These are phyloP conservation scores for Penicillium angulare DNA, from an alignment of 495 filamentous ascomycete genomes.

Conservation along the genomic window DNA sequence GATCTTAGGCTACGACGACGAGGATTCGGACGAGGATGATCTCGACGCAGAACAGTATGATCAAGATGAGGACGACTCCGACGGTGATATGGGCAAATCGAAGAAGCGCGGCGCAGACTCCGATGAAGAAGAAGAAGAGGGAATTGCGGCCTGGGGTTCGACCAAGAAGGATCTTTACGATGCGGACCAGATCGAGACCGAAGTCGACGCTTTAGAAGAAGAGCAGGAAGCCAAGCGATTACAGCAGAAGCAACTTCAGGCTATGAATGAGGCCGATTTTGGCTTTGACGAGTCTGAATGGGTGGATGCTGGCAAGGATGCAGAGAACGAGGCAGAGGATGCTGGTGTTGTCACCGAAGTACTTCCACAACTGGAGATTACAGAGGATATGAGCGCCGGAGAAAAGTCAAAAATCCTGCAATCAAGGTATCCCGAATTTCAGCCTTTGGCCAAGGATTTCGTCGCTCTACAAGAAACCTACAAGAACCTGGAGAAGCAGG, in stretches of 20 bases:
- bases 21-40: constrained; percentile 50
- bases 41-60: constrained; percentile 56
- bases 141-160: constrained; percentile 79
- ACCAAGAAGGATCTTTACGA: constrained; percentile 91
- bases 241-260: constrained; percentile 83
- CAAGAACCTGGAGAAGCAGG: constrained; percentile 53
- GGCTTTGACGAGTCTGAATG: constrained; percentile 88
- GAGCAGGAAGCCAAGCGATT: constrained; percentile 83
- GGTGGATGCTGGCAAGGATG: constrained; percentile 50
- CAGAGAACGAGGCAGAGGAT: constrained; percentile 35
- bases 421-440: constrained; percentile 86
- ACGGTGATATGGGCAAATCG: constrained; percentile 28
- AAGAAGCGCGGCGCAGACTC: constrained; percentile 24
- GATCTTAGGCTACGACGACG: constrained; percentile 63
- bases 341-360: constrained; percentile 71
- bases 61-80: constrained; percentile 42
- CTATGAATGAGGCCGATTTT: constrained; percentile 87
- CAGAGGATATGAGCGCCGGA: constrained; percentile 70
- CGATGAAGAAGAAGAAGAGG: constrained; percentile 66
- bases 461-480: constrained; percentile 66
- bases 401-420: constrained; percentile 76
- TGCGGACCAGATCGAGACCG: constrained; percentile 84
- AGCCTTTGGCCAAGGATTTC: constrained; percentile 79
- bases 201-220: constrained; percentile 88
- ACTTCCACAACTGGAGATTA: constrained; percentile 76